Evolutionary conservation across 2,329 filamentous ascomycete genomes (phyloP).

Genomic region (Fusarium begoniae): DNA sequence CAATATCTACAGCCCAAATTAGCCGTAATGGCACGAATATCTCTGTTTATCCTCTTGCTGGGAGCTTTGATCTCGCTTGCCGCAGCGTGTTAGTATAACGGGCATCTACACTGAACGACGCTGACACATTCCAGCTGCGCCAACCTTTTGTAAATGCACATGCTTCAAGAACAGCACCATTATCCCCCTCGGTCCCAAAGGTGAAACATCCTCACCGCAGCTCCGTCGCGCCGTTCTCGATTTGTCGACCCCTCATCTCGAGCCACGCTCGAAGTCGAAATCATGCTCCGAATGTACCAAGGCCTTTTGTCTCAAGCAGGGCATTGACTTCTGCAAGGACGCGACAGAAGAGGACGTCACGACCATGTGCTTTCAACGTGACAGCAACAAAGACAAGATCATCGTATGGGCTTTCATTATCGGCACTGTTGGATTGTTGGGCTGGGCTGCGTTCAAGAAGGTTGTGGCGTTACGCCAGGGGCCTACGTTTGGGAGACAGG

Average conservation of each 20-base stretch:
- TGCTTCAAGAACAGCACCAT: conserved; percentile 76
- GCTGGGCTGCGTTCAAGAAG: conserved; percentile 66
- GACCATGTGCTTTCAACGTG: conserved; percentile 72
- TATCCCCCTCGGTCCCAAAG: conserved; percentile 65
- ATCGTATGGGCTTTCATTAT: conserved; percentile 73
- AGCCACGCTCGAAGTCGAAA: conserved; percentile 51
- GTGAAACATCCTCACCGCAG: conserved; percentile 36
- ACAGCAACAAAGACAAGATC: conserved; percentile 72
- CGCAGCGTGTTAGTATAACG: conserved; percentile 54
- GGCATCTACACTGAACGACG: neutral
- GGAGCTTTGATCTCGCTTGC: conserved; percentile 48
- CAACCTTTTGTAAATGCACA: conserved; percentile 75
- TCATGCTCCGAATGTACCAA: conserved; percentile 71
- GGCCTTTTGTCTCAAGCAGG: conserved; percentile 68
- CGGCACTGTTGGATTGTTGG: conserved; percentile 66
- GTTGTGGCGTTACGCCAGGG: conserved; percentile 54
- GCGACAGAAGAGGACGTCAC: conserved; percentile 69
- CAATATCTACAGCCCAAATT: conserved; percentile 1
- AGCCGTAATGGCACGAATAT: conserved; percentile 53
- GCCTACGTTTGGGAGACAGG: conserved; percentile 43
- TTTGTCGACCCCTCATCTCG: conserved; percentile 27
- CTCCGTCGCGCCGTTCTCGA: conserved; percentile 38
- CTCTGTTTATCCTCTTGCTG: conserved; percentile 49
- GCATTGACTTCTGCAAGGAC: conserved; percentile 70
- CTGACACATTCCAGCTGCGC: conserved; percentile 58